Evolutionary conservation across 2,329 filamentous ascomycete species (phyloP).

Genomic region (Penicillium palitans): DNA sequence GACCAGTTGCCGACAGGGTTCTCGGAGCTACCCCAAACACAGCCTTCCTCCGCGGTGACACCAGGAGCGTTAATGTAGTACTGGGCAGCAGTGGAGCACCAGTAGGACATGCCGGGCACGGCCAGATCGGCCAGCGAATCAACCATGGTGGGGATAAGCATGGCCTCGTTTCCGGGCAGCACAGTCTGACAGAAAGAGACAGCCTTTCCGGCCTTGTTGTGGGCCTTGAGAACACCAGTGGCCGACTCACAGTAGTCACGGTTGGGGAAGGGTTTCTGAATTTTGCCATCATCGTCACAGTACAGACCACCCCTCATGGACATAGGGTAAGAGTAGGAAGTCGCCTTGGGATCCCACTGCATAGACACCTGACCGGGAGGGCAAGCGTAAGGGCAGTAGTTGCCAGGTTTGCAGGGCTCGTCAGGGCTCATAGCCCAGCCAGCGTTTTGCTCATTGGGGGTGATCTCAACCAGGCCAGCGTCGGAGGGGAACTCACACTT

Average conservation of each 20-base stretch:
- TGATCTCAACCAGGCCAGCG: slow-evolving; percentile 66
- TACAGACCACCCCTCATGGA: slow-evolving; percentile 77
- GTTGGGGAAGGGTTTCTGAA: slow-evolving; percentile 68
- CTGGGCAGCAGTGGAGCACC: slow-evolving; percentile 72
- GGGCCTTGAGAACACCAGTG: slow-evolving; percentile 62
- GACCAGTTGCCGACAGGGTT: slow-evolving; percentile 73
- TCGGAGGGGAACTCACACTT: slow-evolving; percentile 67
- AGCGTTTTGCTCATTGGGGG: slow-evolving; percentile 63
- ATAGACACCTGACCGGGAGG: slow-evolving; percentile 73
- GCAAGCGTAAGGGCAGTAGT: slow-evolving; percentile 76
- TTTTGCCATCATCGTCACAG: slow-evolving; percentile 66
- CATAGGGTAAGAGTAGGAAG: slow-evolving; percentile 64
- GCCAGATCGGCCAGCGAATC: slow-evolving; percentile 60
- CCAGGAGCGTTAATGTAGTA: slow-evolving; percentile 79
- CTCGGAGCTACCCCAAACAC: slow-evolving; percentile 67
- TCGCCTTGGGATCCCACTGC: slow-evolving; percentile 73
- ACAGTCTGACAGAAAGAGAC: slow-evolving; percentile 79
- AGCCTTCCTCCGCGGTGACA: slow-evolving; percentile 59
- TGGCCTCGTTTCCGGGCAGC: slow-evolving; percentile 75
- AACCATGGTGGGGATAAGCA: slow-evolving; percentile 77
- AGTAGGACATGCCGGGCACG: slow-evolving; percentile 69
- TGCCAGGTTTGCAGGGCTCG: slow-evolving; percentile 64
- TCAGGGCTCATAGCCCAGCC: slow-evolving; percentile 82
- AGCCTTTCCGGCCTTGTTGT: slow-evolving; percentile 63
- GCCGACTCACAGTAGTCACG: slow-evolving; percentile 70